Conservation (phyloP, 2,329 filamentous ascomycete genomes). For the Chrysoporthe deuterocubensis region DNA sequence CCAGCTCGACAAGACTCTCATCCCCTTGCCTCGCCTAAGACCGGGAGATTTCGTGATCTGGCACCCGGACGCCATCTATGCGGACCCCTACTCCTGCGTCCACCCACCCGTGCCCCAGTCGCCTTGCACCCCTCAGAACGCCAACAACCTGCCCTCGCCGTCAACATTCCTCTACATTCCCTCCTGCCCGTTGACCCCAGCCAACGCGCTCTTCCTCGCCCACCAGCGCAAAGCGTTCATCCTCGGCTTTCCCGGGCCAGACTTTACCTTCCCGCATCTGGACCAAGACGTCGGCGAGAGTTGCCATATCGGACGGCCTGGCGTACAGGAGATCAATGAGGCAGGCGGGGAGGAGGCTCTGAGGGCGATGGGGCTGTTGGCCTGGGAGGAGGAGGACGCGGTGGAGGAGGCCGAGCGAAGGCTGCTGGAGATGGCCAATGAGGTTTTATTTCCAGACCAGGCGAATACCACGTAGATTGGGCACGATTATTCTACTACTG, state of each 20-base stretch:
- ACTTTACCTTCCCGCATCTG: constrained; percentile 37
- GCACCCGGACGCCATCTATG: constrained; percentile 74
- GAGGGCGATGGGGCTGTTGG: constrained; percentile 46
- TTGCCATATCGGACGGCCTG: constrained; percentile 40
- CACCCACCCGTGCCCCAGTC: constrained; percentile 25
- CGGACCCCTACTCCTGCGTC: constrained; percentile 46
- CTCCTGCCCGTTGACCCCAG: constrained; percentile 46
- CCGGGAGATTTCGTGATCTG: constrained; percentile 79
- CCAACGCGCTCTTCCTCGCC: constrained; percentile 47
- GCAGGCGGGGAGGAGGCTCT: constrained; percentile 46
- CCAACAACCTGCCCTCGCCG: neutral
- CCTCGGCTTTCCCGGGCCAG: constrained; percentile 45
- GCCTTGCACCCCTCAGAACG: neutral
- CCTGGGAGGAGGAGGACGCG: constrained; percentile 46
- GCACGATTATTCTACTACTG: neutral
- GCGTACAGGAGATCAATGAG: constrained; percentile 44
- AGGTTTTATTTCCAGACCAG: constrained; percentile 46
- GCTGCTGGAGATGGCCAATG: constrained; percentile 44
- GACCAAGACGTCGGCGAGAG: constrained; percentile 37
- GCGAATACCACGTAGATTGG: neutral
- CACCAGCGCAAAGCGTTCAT: constrained; percentile 48
- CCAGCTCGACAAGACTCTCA: constrained; percentile 68
- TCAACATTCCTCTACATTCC: constrained; percentile 45
- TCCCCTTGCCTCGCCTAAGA: constrained; percentile 68
- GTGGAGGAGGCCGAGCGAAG: constrained; percentile 39